A percentile compares a stretch with the other conserved stretches of the same genome.
phyloP scores from a whole-genome alignment of 805 yeast species.

The Metschnikowia picachoensis region DNA sequence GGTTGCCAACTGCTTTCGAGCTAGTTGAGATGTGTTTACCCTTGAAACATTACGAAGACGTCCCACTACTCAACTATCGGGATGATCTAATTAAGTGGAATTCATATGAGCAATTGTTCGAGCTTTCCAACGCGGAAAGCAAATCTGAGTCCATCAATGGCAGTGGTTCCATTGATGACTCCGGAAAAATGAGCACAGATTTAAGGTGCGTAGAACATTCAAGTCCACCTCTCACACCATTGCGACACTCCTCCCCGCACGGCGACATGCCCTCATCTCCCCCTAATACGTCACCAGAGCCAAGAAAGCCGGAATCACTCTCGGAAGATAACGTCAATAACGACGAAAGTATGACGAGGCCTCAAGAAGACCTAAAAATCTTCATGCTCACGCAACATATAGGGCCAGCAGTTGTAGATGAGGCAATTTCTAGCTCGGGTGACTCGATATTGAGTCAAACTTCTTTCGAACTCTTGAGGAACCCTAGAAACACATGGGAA shows the following conservation, averaged over 20 bases:
- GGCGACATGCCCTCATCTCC: background rate
- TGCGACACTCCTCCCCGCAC: background rate
- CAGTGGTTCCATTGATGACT: background rate
- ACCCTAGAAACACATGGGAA: constrained; percentile 19
- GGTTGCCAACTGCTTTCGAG: constrained; percentile 28
- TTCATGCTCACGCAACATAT: constrained; percentile 13
- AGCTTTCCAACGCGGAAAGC: background rate
- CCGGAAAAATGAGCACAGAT: too few relatives aligned
- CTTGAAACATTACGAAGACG: constrained; percentile 11
- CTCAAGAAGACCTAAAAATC: constrained; percentile 9
- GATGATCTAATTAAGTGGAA: constrained; percentile 23
- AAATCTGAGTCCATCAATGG: background rate
- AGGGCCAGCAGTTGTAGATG: background rate
- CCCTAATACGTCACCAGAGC: background rate
- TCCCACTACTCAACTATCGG: constrained; percentile 17
- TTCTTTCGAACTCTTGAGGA: constrained; percentile 5
- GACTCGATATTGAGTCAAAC: constrained; percentile 9
- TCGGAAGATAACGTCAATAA: background rate
- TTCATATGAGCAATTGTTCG: constrained; percentile 18
- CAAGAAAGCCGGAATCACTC: background rate
- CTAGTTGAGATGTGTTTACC: constrained; percentile 23
- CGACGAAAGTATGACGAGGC: background rate
- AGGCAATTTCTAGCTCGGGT: background rate
- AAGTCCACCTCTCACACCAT: background rate
- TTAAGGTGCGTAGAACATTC: background rate